Percentiles rank a stretch among this genome's conserved stretches.
Conservation (phyloP, 257 asterid species). For the Lycium barbarum region DNA sequence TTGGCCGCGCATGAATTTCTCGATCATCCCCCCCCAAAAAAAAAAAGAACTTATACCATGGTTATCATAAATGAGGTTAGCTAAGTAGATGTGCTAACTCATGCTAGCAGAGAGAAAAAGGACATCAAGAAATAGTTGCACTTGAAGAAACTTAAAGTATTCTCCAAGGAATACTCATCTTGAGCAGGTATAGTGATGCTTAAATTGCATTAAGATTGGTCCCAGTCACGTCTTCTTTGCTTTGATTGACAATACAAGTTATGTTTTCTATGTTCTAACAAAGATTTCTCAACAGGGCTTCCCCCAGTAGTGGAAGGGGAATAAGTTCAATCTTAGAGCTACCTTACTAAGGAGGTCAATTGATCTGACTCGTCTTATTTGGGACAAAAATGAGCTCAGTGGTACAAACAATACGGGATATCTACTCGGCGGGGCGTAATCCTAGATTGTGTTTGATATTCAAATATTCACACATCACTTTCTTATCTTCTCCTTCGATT, state of each 20-base stretch:
- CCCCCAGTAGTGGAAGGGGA: background rate
- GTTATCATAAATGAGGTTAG: slow-evolving; percentile 14
- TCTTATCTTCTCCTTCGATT: too few species aligned
- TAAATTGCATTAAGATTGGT: background rate
- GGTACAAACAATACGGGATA: background rate
- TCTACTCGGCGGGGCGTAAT: too few species aligned
- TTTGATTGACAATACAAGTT: too few species aligned
- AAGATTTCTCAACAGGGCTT: background rate
- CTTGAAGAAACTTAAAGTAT: background rate
- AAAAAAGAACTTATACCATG: background rate
- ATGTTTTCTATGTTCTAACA: background rate
- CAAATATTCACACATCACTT: too few species aligned
- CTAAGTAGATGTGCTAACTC: background rate
- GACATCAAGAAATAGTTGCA: background rate
- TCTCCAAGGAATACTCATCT: background rate
- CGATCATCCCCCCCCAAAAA: too few species aligned
- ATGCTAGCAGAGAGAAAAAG: background rate
- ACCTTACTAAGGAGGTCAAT: background rate
- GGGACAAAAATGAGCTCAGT: background rate
- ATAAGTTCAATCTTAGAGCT: background rate
- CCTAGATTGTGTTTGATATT: too few species aligned
- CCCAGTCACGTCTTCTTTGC: background rate
- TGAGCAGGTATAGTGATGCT: background rate
- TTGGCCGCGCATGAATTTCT: too few species aligned
- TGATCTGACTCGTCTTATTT: background rate